Percentiles rank a stretch among this genome's conserved stretches.
Conservation (phyloP, 129 eudicot genomes). For the Silybum marianum region DNA sequence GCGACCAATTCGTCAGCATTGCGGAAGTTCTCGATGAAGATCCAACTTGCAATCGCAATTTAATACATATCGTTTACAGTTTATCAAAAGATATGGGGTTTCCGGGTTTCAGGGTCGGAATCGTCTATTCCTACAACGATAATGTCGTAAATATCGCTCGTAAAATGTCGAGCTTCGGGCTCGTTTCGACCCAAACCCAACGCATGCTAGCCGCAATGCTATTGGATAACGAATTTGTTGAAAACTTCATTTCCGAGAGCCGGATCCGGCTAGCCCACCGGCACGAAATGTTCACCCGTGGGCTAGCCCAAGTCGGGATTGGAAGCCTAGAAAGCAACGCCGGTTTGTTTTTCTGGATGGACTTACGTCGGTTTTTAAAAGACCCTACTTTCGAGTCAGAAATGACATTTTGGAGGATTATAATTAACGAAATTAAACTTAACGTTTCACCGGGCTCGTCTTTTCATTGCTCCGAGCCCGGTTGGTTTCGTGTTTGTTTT, state of each 20-base stretch:
- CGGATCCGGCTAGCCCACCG: constrained; percentile 42
- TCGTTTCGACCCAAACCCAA: constrained; percentile 68
- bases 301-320: constrained; percentile 50
- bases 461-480: constrained; percentile 61
- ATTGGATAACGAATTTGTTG: constrained; percentile 42
- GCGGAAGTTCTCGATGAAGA: constrained; percentile 45
- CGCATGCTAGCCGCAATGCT: constrained; percentile 52
- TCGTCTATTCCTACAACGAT: constrained; percentile 64
- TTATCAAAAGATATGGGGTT: constrained; percentile 65
- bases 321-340: constrained; percentile 54
- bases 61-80: constrained; percentile 60
- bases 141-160: constrained; percentile 48
- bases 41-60: constrained; percentile 38
- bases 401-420: constrained; percentile 43
- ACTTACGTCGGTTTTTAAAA: constrained; percentile 43
- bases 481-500: constrained; percentile 65
- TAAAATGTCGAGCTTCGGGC: constrained; percentile 67
- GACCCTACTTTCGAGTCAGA: constrained; percentile 53
- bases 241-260: constrained; percentile 42
- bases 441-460: constrained; percentile 63
- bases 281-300: constrained; percentile 45
- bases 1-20: constrained; percentile 45
- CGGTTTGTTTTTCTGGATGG: constrained; percentile 67
- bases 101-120: constrained; percentile 72
- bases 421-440: constrained; percentile 51